phyloP scores from a whole-genome alignment of 305 asterid species.

The Fraxinus dipetala region DNA sequence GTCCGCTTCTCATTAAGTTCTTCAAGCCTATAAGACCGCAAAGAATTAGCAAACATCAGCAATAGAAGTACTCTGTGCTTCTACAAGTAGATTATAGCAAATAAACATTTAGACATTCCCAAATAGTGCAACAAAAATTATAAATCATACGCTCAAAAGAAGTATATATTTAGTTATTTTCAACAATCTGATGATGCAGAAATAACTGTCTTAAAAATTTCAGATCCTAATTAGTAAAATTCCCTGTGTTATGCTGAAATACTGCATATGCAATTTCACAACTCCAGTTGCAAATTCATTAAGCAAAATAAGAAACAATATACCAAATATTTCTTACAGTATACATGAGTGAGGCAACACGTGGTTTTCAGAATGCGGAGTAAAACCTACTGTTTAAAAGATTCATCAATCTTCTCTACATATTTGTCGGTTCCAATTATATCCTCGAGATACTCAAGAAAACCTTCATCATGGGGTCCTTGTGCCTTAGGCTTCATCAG shows the following conservation, averaged over 20 bases:
- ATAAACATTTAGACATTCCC: background rate
- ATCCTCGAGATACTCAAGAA: constrained; percentile 96
- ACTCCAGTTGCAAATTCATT: constrained; percentile 12
- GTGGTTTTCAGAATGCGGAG: constrained; percentile 1
- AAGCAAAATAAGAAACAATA: background rate
- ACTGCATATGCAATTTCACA: background rate
- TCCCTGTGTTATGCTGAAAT: background rate
- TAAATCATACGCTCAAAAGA: background rate
- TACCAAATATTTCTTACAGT: background rate
- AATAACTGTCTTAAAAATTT: background rate
- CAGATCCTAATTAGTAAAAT: background rate
- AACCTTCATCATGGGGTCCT: constrained; percentile 98
- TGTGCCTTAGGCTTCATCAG: constrained; percentile 97
- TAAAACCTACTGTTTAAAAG: constrained; percentile 70
- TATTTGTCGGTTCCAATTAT: constrained; percentile 94
- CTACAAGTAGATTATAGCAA: background rate
- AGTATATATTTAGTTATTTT: background rate
- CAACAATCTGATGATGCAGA: background rate
- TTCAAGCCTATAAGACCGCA: constrained; percentile 56
- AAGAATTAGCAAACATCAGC: constrained; percentile 7
- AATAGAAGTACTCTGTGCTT: background rate
- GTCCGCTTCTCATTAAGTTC: constrained; percentile 78
- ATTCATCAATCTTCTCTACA: constrained; percentile 87
- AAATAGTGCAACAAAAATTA: background rate
- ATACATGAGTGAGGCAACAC: background rate